phyloP scores from a whole-genome alignment of 768 basidiomycete species.

The Pisolithus orientalis region DNA sequence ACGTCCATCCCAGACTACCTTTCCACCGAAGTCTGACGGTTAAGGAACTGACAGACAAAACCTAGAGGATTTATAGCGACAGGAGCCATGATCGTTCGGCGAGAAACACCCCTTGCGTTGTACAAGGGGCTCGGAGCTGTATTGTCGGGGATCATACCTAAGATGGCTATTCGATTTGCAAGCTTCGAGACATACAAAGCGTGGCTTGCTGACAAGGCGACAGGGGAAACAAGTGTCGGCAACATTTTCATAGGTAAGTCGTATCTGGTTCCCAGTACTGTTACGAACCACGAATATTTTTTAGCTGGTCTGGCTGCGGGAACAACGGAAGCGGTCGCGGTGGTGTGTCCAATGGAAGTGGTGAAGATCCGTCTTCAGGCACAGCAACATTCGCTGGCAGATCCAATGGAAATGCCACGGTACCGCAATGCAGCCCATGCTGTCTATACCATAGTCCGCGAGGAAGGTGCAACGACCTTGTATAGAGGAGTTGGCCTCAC shows the following conservation, averaged over 20 bases:
- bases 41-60: constrained; percentile 64
- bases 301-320: constrained; percentile 92
- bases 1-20: constrained; percentile 28
- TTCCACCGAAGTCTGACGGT: background rate
- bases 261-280: background rate
- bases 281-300: background rate
- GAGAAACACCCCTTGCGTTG: constrained; percentile 91
- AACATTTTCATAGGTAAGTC: constrained; percentile 80
- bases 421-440: constrained; percentile 98
- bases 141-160: constrained; percentile 93
- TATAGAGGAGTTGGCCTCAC: constrained; percentile 94
- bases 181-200: constrained; percentile 95
- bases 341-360: constrained; percentile 99
- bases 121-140: constrained; percentile 99
- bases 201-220: constrained; percentile 65
- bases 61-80: constrained; percentile 90
- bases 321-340: constrained; percentile 88
- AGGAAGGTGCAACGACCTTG: constrained; percentile 79
- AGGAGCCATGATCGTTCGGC: constrained; percentile 75
- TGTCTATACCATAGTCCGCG: constrained; percentile 87
- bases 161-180: constrained; percentile 99
- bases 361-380: constrained; percentile 98
- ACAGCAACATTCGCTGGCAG: constrained; percentile 93
- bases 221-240: constrained; percentile 74
- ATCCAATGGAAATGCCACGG: constrained; percentile 87